Percentiles rank a stretch among this genome's conserved stretches.
Conservation (phyloP, 768 basidiomycete genomes). For the Pleurotus tuoliensis region DNA sequence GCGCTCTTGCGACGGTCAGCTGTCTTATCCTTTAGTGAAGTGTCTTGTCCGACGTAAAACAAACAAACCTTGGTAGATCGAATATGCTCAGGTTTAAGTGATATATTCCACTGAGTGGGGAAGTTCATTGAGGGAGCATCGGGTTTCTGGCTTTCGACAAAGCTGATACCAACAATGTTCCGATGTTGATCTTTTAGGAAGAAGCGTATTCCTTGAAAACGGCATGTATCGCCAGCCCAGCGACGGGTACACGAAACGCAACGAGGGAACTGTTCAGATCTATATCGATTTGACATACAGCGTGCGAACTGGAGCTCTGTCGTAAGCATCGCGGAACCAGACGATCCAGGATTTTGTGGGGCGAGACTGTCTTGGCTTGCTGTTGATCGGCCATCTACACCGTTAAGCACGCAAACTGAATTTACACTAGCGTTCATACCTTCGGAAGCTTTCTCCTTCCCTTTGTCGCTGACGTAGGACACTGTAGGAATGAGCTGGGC, state of each 20-base stretch:
- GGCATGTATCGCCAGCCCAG: conserved; percentile 85
- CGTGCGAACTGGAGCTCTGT: conserved; percentile 75
- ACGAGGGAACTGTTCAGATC: conserved; percentile 66
- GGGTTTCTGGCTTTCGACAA: conserved; percentile 58
- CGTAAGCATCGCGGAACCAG: conserved; percentile 31
- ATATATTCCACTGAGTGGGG: conserved; percentile 65
- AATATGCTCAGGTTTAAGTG: conserved; percentile 46
- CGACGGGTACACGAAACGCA: conserved; percentile 83
- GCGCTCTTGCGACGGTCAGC: conserved; percentile 63
- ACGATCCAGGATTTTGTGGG: conserved; percentile 16
- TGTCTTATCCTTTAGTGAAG: conserved; percentile 24
- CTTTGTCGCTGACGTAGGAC: conserved; percentile 42
- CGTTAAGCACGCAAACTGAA: not conserved
- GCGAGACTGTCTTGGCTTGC: conserved; percentile 6
- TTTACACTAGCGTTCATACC: conserved; percentile 22
- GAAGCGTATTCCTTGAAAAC: conserved; percentile 81
- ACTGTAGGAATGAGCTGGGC: conserved; percentile 44
- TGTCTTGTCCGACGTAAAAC: conserved; percentile 5
- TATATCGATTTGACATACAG: conserved; percentile 83
- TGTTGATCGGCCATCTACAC: conserved; percentile 4
- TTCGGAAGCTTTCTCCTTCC: conserved; percentile 40
- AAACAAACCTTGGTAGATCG: conserved; percentile 54
- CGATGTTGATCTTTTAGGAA: conserved; percentile 61
- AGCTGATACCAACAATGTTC: conserved; percentile 63
- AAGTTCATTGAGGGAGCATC: conserved; percentile 61